Evolutionary conservation across 2,329 filamentous ascomycete genomes (phyloP).

Genomic region (Verticillium isaacii): DNA sequence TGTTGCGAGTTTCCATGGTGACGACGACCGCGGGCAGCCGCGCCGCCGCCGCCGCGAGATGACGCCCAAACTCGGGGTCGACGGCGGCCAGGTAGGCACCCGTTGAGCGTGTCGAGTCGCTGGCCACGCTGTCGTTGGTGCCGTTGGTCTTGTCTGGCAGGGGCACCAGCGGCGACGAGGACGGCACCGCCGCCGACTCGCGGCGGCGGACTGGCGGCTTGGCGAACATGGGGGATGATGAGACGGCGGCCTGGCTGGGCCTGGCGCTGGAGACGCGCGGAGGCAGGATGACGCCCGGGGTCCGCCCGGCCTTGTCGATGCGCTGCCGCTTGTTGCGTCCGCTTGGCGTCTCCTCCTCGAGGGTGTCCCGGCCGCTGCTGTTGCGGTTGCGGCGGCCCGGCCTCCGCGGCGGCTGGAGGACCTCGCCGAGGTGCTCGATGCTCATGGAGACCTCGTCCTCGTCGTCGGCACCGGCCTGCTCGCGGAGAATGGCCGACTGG

Average conservation of each 20-base stretch:
- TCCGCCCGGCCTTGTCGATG: not conserved
- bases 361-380: not conserved
- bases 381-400: not conserved
- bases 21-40: not conserved
- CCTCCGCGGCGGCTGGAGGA: not conserved
- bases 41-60: not conserved
- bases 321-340: not conserved
- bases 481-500: constrained; percentile 84
- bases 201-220: not conserved
- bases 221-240: not conserved
- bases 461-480: constrained; percentile 71
- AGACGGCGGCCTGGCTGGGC: not conserved
- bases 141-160: not conserved
- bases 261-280: not conserved
- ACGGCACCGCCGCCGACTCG: not conserved
- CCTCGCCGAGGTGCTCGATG: not conserved
- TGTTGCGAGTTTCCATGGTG: not conserved
- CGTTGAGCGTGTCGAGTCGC: not conserved
- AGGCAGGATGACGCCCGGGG: not conserved
- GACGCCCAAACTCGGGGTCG: not conserved
- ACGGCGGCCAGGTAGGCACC: not conserved
- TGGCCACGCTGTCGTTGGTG: not conserved
- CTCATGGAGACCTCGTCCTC: not conserved
- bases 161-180: not conserved
- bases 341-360: not conserved